phyloP scores from a whole-genome alignment of 2,329 filamentous ascomycete species.

The Graphilbum fragrans region DNA sequence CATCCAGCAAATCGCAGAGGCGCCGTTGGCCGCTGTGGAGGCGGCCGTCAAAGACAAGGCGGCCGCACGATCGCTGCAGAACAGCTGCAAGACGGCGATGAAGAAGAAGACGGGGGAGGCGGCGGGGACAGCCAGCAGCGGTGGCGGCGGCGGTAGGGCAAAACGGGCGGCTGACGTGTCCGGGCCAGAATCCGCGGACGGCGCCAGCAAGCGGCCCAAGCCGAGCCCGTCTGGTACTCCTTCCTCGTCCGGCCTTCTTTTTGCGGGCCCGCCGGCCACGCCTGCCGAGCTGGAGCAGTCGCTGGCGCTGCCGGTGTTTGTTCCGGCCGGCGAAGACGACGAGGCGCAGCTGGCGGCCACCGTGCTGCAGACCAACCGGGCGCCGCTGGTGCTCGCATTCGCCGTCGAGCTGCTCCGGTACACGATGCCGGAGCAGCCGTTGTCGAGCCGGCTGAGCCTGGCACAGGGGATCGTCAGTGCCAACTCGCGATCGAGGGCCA shows the following conservation, averaged over 20 bases:
- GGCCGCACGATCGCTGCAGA: constrained; percentile 36
- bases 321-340: constrained; percentile 18
- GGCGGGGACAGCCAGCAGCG: constrained; percentile 1
- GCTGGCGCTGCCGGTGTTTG: constrained; percentile 44
- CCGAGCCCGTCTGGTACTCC: background rate
- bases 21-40: constrained; percentile 30
- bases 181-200: no score
- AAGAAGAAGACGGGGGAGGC: constrained; percentile 18
- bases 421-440: constrained; percentile 76
- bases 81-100: constrained; percentile 39
- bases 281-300: constrained; percentile 51
- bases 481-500: constrained; percentile 67
- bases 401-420: constrained; percentile 60
- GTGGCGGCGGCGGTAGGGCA: constrained; percentile 18
- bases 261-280: constrained; percentile 21
- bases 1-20: constrained; percentile 42
- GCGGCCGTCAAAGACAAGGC: constrained; percentile 34
- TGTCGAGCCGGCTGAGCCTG: constrained; percentile 71
- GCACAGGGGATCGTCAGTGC: constrained; percentile 75
- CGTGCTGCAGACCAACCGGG: constrained; percentile 57
- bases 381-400: constrained; percentile 73
- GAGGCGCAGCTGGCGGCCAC: constrained; percentile 48
- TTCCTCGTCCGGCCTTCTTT: constrained; percentile 11
- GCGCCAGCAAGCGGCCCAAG: constrained; percentile 20
- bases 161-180: constrained; percentile 6